Base-by-base conservation (phyloP, 1,139 yeast species). In the Protomyces inouyei region DNA sequence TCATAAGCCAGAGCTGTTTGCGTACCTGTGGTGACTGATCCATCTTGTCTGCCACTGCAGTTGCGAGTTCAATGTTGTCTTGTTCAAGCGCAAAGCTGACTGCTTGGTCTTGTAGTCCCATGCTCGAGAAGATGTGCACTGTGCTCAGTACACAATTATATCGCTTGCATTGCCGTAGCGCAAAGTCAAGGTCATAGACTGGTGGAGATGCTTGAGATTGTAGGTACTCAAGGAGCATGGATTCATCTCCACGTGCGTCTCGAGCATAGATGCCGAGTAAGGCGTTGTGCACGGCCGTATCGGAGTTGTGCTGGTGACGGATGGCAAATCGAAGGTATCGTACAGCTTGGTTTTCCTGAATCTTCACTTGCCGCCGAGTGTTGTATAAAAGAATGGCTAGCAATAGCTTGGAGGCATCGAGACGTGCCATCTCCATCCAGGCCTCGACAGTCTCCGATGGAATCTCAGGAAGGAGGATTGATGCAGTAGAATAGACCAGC, bases 41-140 rank as follows among this genome's bases (percentile, higher is more conserved):
- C 2, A 83, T 81, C 65, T 79, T 79, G 66, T 84, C 85, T 0
- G 87, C 87, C 16, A 84, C 80, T 4, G 76, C 71, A 55, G 80
- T 80, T 0, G 89, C 95, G 57, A 84, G 78, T 23, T 85, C 86
- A 6, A 86, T 76, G 71, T 87, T 77, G 56, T 83, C 83, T 68
- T 85, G 77, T 3, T 82, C 79, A 52, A 93, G 77, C 0, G 97
- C 95, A 66, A 92, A 73, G 60, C 80, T 79, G 51, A 92, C 84
- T 0, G 98, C 98, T 66, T 88, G 93, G 67, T 89, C 96, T 72
- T 81, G 88, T 59, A 87, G 78, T 3, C 81, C 83, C 77, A 89
- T 76, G 65, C 83, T 79, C 1, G 92, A 83, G 70, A 88, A 84
- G 40, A 93, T 82, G 66, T 83, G 81, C 4, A 90, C 85, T 0